Evolutionary conservation across 2,329 filamentous ascomycete genomes (phyloP), one percentile per base, ranked within the genome.

Genomic region (Knoxdaviesia proteae): DNA sequence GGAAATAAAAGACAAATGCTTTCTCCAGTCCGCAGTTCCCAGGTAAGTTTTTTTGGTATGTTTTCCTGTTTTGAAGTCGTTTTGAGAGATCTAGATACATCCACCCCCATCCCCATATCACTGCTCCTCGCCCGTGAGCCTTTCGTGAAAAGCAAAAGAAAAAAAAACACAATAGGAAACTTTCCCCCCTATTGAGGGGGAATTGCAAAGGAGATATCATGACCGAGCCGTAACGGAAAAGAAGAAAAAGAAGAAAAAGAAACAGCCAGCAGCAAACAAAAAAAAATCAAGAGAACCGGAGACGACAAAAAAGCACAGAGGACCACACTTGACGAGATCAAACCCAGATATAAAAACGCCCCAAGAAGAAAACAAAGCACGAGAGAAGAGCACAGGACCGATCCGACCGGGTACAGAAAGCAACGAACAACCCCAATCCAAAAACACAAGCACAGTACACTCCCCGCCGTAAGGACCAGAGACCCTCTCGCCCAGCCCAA

Each of bases 301-400:
- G 33, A 33, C n/a, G 31, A 31, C 6, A 11, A 41, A 5, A 45
- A 31, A 29, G 33, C 34, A 31, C 35, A 39, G 31, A 32, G 34
- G 32, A 11, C 32, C 30, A 34, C 34, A 32, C 33, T 31, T n/a
- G 9, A 34, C 10, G 10, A 39, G 30, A 34, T 30, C 11, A 11
- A 8, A 42, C 20, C 29, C 34, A 40, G 7, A 34, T 32, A 10
- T 33, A 41, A 38, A 8, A 41, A 35, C 32, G 29, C n/a, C 30
- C 9, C 32, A 10, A 10, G 9, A 32, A 32, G n/a, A 38, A 34
- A 38, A 30, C 36, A 32, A 37, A 38, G 8, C 34, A 40, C 40
- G 40, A 32, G 9, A 44, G 20, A 44, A 44, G 41, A 35, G 43
- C 43, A 34, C 38, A 31, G 41, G 39, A 44, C 43, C 43, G 39